Evolutionary conservation across 805 yeast genomes (phyloP), one percentile per base, ranked within the genome.

Genomic region (Candida anglica): DNA sequence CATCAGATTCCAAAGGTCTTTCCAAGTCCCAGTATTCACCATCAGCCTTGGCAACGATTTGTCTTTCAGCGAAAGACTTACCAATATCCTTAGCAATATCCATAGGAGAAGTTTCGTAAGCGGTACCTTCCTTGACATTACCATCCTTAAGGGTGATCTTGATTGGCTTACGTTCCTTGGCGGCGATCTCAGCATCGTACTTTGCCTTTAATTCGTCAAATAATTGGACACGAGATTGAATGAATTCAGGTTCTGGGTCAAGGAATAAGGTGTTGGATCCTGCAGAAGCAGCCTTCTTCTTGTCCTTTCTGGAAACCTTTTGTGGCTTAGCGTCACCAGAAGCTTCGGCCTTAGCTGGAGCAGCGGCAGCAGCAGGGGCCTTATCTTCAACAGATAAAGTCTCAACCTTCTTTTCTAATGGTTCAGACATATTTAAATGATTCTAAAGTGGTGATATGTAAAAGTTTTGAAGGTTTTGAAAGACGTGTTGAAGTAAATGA

Each of bases 11-110:
- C 33, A 93, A 70, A 17, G 97, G 97, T 66, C 98, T 83, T 44
- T 82, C 89, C 52, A 93, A 71, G 67, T 93, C 98, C 98, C 98
- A 93, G 49, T 91, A 71, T 50, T 75, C 71, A 38, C 95, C 96
- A 56, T 93, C 75, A 36, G 91, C 94, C 62, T 87, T 88, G 39
- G 98, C 75, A 48, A 93, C 88, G 45, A 93, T 87, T 50, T 86
- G 85, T 66, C 87, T 82, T 46, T 93, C 98, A 31, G 80, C 71
- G 56, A 91, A 83, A 7, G 96, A 81, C 63, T 86, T 85, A 46
- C 95, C 87, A 50, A 91, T 88, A 37, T 61, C 79, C 48, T 71
- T 73, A 33, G 98, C 97, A 44, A 91, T 84, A 33, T 79, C 82
- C 62, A 86, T 61, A 29, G 98, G 98, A 18, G 88, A 69, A 32